phyloP scores from a whole-genome alignment of 2,329 filamentous ascomycete species.

The Botrytis hyacinthi region DNA sequence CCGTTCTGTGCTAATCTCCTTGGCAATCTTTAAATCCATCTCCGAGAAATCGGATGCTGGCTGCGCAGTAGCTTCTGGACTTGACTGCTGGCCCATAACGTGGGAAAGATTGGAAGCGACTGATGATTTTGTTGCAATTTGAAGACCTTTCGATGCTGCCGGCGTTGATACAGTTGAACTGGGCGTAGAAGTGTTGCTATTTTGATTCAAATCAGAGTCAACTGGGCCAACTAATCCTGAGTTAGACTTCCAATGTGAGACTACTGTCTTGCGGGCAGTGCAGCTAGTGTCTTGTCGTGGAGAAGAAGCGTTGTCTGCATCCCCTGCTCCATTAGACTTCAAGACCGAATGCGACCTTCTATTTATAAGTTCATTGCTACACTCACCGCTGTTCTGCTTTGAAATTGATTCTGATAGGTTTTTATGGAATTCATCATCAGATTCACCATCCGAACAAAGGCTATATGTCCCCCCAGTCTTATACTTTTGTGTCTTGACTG shows the following conservation, averaged over 20 bases:
- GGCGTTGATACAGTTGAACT: not conserved
- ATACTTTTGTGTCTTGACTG: not conserved
- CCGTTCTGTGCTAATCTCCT: not conserved
- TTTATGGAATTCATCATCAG: not conserved
- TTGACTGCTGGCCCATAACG: not conserved
- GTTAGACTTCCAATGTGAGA: not conserved
- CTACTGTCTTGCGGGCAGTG: constrained; percentile 4
- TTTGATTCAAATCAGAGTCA: not conserved
- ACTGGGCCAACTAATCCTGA: not conserved
- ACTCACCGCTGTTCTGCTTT: not conserved
- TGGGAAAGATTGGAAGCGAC: not conserved
- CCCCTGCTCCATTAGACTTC: not conserved
- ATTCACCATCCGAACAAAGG: not conserved
- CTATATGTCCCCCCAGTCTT: constrained; percentile 1
- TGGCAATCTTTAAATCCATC: not conserved
- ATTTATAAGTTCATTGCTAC: not conserved
- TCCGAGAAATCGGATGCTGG: not conserved
- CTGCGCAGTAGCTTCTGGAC: not conserved
- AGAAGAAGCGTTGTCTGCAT: not conserved
- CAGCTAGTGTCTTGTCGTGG: not conserved
- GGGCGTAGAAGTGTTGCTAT: not conserved
- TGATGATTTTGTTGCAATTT: not conserved
- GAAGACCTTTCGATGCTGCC: not conserved
- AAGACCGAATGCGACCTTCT: not conserved
- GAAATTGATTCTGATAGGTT: not conserved